Evolutionary conservation across 345 rosid species (phyloP).

Genomic region (Ceriops zippeliana): DNA sequence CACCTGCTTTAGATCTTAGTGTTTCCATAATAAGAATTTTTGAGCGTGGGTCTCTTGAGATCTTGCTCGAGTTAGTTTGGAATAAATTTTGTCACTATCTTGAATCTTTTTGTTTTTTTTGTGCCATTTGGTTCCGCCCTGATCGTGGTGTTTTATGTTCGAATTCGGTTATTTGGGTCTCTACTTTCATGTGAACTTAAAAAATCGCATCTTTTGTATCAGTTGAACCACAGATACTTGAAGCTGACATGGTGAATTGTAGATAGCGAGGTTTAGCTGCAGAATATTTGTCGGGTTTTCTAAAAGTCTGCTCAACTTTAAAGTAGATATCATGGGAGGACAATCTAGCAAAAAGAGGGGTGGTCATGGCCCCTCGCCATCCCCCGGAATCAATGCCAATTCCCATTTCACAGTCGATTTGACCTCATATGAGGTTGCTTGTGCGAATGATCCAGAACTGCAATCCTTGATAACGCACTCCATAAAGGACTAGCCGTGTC

Average conservation of each 20-base stretch:
- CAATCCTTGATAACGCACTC: constrained; percentile 54
- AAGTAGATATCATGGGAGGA: constrained; percentile 47
- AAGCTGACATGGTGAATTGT: neutral
- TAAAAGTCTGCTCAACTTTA: neutral
- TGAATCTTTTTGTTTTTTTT: neutral
- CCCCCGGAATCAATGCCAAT: constrained; percentile 25
- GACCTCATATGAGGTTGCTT: constrained; percentile 69
- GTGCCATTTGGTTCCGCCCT: neutral
- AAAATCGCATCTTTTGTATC: neutral
- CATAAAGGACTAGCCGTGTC: constrained; percentile 59
- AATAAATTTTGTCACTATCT: neutral
- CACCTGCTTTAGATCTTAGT: neutral
- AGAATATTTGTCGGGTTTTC: neutral
- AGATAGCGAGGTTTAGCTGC: neutral
- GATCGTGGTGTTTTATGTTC: neutral
- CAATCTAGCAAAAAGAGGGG: constrained; percentile 29
- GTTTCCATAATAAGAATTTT: neutral
- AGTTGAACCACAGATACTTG: neutral
- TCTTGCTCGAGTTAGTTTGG: neutral
- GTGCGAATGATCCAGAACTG: constrained; percentile 63
- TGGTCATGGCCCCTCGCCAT: constrained; percentile 26
- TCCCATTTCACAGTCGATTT: constrained; percentile 43
- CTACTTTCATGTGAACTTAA: constrained; percentile 6
- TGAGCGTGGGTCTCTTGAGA: neutral
- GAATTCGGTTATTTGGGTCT: neutral